Conservation (phyloP, 257 asterid species). For the Paulownia fortunei region DNA sequence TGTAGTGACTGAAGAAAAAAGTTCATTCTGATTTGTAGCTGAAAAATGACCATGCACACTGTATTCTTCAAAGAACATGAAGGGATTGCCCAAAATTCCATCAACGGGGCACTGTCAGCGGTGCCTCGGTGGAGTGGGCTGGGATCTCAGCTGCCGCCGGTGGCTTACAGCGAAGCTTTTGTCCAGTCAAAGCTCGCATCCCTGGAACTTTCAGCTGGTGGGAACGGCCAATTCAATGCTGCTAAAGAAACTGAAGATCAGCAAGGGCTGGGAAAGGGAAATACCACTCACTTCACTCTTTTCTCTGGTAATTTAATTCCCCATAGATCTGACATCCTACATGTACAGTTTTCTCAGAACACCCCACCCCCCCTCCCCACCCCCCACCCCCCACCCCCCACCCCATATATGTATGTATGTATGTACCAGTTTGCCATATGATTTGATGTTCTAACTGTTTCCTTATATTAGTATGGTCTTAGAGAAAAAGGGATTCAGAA, state of each 20-base stretch:
- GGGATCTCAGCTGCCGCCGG: conserved; percentile 45
- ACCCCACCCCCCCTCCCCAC: too few species aligned
- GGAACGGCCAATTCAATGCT: conserved; percentile 13
- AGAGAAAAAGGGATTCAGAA: background rate
- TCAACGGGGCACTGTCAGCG: too few species aligned
- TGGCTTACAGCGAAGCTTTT: conserved; percentile 40
- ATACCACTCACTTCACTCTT: conserved; percentile 41
- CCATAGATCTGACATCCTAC: background rate
- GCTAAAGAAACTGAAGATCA: conserved; percentile 30
- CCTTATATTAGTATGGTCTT: background rate
- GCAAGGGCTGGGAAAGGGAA: conserved; percentile 34
- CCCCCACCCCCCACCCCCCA: too few species aligned
- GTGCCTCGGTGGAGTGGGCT: conserved; percentile 58
- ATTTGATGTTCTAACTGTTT: conserved; percentile 10
- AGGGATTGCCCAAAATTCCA: too few species aligned
- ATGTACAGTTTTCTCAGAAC: background rate
- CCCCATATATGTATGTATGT: too few species aligned
- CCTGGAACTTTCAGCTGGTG: conserved; percentile 37
- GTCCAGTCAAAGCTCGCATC: conserved; percentile 46
- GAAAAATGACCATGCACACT: conserved; percentile 51
- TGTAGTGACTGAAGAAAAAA: background rate
- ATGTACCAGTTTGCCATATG: background rate
- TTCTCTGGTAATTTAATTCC: conserved; percentile 40
- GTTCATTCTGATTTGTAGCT: conserved; percentile 11
- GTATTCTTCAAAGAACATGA: conserved; percentile 52